phyloP scores from a whole-genome alignment of 768 basidiomycete species.

The Nidularia sp. region DNA sequence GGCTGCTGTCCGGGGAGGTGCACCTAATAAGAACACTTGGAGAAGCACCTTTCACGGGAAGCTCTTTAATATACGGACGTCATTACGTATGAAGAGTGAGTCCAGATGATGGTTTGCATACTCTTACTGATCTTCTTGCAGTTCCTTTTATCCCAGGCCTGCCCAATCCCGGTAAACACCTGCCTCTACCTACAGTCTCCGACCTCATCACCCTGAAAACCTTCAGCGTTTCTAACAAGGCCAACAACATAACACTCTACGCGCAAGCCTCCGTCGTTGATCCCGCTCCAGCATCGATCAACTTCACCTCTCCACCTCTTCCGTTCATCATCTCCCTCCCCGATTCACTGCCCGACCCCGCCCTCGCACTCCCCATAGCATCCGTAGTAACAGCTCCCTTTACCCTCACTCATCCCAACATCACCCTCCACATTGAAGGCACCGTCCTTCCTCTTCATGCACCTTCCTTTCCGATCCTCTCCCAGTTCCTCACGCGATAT shows the following conservation, averaged over 20 bases:
- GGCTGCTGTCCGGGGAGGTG: conserved; percentile 50
- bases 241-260: conserved; percentile 29
- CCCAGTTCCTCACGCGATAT: conserved; percentile 60
- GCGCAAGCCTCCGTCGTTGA: conserved; percentile 58
- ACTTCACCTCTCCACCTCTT: conserved; percentile 48
- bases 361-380: conserved; percentile 41
- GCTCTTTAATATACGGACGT: conserved; percentile 40
- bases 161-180: conserved; percentile 49
- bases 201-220: conserved; percentile 58
- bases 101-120: conserved; percentile 2
- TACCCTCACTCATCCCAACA: conserved; percentile 62
- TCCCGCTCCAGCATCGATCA: conserved; percentile 46
- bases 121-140: conserved; percentile 20
- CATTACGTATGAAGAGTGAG: conserved; percentile 53
- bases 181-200: conserved; percentile 51
- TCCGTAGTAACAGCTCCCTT: conserved; percentile 54
- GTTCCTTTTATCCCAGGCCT: conserved; percentile 66
- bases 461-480: conserved; percentile 39
- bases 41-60: conserved; percentile 30
- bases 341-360: conserved; percentile 3
- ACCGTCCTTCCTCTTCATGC: conserved; percentile 47
- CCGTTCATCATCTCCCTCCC: conserved; percentile 63
- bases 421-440: conserved; percentile 56
- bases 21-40: conserved; percentile 34
- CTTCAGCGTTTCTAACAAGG: conserved; percentile 38